These are phyloP conservation scores for Asterionellopsis glacialis DNA, from an alignment of 108 stramenopile species.

Conservation along the genomic window DNA sequence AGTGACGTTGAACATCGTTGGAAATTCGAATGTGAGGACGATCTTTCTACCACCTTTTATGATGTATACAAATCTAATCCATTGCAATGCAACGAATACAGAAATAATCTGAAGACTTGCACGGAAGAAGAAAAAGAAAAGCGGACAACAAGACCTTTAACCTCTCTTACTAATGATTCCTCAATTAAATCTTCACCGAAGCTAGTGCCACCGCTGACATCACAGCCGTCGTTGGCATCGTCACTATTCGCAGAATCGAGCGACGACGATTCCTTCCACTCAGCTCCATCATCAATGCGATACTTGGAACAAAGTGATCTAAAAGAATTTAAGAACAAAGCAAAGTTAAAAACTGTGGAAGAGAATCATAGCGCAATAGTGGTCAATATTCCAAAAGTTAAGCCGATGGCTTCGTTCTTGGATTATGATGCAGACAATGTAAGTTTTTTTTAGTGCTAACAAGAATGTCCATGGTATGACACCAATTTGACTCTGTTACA, in stretches of 20 bases:
- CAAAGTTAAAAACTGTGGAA: not conserved
- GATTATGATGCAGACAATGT: constrained; percentile 1
- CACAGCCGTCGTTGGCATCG: no score
- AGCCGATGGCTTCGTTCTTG: not conserved
- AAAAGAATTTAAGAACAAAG: not conserved
- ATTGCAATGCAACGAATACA: not conserved
- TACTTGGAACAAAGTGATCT: not conserved
- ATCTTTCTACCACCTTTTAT: not conserved
- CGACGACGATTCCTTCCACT: not conserved
- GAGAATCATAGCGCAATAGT: no score
- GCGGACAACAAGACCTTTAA: no score
- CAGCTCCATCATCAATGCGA: not conserved
- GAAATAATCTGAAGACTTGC: no score
- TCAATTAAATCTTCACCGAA: no score
- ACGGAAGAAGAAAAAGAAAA: not conserved
- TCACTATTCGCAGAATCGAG: not conserved
- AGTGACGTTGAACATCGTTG: not conserved
- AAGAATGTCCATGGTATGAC: not conserved
- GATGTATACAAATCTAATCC: not conserved
- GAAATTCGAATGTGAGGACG: not conserved
- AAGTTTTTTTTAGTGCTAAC: not conserved
- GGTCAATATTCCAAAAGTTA: not conserved
- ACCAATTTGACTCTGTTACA: not conserved
- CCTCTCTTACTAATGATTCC: no score
- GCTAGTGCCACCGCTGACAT: no score